phyloP scores from a whole-genome alignment of 768 basidiomycete species.

The Hygrocybe punicea region DNA sequence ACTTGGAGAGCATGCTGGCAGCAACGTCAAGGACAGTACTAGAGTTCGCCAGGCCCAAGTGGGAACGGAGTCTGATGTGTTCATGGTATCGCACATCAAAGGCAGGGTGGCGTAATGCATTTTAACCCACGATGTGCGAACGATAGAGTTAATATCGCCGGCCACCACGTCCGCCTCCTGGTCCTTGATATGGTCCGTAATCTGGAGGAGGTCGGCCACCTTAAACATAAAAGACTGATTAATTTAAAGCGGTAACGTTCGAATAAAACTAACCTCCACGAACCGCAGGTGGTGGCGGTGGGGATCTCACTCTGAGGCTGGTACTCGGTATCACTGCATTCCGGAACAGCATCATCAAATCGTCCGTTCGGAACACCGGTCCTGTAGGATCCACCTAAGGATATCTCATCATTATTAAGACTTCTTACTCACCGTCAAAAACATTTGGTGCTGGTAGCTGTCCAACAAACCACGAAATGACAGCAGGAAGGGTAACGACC shows the following conservation, averaged over 20 bases:
- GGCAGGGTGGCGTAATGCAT: too few species aligned
- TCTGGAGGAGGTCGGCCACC: conserved; percentile 79
- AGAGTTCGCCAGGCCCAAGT: too few species aligned
- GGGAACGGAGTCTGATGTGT: too few species aligned
- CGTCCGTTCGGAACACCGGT: conserved; percentile 86
- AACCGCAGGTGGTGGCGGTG: conserved; percentile 54
- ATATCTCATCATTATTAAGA: neutral
- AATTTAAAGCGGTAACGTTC: conserved; percentile 1
- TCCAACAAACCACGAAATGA: conserved; percentile 82
- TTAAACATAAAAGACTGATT: conserved; percentile 21
- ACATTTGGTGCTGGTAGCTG: conserved; percentile 63
- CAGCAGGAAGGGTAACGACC: conserved; percentile 43
- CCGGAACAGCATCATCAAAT: conserved; percentile 80
- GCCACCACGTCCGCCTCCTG: conserved; percentile 36
- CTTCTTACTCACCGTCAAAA: conserved; percentile 75
- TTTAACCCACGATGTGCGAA: neutral
- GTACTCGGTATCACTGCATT: conserved; percentile 76
- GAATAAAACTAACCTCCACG: conserved; percentile 41
- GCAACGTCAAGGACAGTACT: too few species aligned
- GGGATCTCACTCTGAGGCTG: conserved; percentile 48
- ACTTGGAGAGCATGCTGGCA: too few species aligned
- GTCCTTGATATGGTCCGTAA: conserved; percentile 85
- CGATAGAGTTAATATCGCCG: conserved; percentile 8
- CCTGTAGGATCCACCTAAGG: conserved; percentile 44
- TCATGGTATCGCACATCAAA: too few species aligned